Conservation (phyloP, 345 rosid genomes). For the Corymbia maculata region DNA sequence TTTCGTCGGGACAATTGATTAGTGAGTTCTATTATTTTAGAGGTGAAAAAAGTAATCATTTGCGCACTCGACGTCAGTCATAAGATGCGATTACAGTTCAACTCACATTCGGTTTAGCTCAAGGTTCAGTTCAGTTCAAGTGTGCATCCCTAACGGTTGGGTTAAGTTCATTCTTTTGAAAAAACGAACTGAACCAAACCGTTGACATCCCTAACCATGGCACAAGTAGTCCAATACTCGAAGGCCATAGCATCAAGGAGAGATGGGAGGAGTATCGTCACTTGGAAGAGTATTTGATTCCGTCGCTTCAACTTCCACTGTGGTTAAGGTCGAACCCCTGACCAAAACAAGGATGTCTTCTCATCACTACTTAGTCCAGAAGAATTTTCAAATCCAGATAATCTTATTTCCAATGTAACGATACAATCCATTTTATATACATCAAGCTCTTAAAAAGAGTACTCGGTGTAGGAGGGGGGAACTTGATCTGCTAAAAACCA, state of each 20-base stretch:
- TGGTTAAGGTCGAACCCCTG: background rate
- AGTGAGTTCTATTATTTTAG: background rate
- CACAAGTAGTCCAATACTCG: background rate
- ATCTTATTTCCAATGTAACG: background rate
- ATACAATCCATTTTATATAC: background rate
- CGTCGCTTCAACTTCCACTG: background rate
- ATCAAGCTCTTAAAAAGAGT: background rate
- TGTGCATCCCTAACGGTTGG: too few species aligned
- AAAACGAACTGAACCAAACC: too few species aligned
- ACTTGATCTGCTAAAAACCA: background rate
- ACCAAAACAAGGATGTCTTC: background rate
- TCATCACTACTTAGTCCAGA: rapidly evolving
- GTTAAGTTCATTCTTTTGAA: too few species aligned
- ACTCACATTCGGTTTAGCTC: background rate
- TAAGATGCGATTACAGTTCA: background rate
- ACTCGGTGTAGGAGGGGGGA: background rate
- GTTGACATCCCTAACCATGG: too few species aligned
- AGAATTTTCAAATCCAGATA: background rate
- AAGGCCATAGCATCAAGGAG: background rate
- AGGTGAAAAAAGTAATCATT: background rate
- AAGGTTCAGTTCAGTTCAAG: too few species aligned
- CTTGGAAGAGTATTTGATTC: rapidly evolving
- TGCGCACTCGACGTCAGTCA: background rate
- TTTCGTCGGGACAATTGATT: background rate
- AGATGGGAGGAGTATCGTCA: rapidly evolving